Percentiles rank a stretch among this genome's conserved stretches.
Conservation (phyloP, 2,329 filamentous ascomycete species). For the Trichophyton benhamiae region DNA sequence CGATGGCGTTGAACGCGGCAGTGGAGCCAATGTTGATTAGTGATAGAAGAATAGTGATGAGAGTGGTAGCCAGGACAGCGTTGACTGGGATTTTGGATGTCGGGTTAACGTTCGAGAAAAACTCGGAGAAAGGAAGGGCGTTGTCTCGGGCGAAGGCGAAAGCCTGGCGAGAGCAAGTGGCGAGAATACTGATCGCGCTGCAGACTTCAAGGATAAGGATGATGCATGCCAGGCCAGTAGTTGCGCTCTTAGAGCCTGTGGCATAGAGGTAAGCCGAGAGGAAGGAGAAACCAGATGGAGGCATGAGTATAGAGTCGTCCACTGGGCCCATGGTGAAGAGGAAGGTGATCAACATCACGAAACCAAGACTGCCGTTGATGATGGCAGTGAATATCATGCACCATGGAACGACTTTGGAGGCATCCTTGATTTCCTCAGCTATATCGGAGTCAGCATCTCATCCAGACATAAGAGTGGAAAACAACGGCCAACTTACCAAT, state of each 20-base stretch:
- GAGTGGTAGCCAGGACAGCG: conserved; percentile 19
- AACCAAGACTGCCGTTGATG: conserved; percentile 27
- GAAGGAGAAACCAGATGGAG: conserved; percentile 25
- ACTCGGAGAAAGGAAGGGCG: conserved; percentile 40
- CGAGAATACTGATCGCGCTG: conserved; percentile 24
- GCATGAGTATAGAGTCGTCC: conserved; percentile 16
- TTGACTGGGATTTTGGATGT: conserved; percentile 17
- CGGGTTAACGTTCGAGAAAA: conserved; percentile 25
- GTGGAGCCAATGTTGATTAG: conserved; percentile 30
- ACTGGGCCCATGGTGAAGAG: conserved; percentile 29
- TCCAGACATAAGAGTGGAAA: neutral
- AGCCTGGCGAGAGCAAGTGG: conserved; percentile 23
- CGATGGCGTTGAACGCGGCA: conserved; percentile 30
- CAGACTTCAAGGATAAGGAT: conserved; percentile 22
- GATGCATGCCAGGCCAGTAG: conserved; percentile 18
- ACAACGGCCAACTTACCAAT: conserved; percentile 17
- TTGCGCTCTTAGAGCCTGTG: conserved; percentile 19
- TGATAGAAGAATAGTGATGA: conserved; percentile 21
- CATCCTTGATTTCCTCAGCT: conserved; percentile 32
- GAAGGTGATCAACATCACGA: conserved; percentile 28
- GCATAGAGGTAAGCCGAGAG: conserved; percentile 25
- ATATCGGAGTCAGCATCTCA: neutral
- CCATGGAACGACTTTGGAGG: conserved; percentile 25
- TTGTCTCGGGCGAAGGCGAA: conserved; percentile 40
- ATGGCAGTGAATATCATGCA: conserved; percentile 26